Base-by-base conservation (phyloP, 306 rosid species). In the Pyrus bretschneideri region DNA sequence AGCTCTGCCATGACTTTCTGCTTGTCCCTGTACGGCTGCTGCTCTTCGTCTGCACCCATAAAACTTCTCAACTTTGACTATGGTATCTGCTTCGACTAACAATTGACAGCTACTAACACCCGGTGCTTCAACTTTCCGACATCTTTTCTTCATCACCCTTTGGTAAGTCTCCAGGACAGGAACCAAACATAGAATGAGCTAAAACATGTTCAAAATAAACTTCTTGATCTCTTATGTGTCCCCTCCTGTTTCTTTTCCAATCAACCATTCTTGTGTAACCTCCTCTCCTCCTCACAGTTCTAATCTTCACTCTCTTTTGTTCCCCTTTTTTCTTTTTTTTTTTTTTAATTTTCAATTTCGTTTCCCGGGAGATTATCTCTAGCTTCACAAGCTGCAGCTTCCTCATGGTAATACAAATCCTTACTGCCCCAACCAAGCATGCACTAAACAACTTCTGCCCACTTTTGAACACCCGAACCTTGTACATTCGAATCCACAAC, bases 401-500 rank as follows among this genome's bases (percentile, higher is more conserved):
- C 67, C 9, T 72, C 75, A 27, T n/a, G 62, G n/a, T 71, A 15
- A 22, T 15, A 40, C 29, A 58, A 38, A 59, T 38, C 68, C 77
- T 59, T 49, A 25, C 57, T 13, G 58, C 51, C 8, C 58, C 35
- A 60, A 73, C 68, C 8, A 61, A 60, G 69, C 30, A 25, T 60
- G 69, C 59, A 73, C 13, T 44, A 27, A 18, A 61, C 29, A 61
- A 31, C 70, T 74, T 61, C 44, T 19, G 59, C n/a, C 15, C 57
- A 25, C 25, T 45, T 59, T 11, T 21, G 18, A 42, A 44, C 44
- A 5, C n/a, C 4, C 69, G 4, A 61, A 29, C 77, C 77, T 44
- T 44, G n/a, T 60, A 44, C 67, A 76, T 67, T 76, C 57, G 12
- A 27, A 42, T 73, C 74, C 81, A 70, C 35, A 60, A 49, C 60